Percentiles rank a stretch among this genome's conserved stretches.
These are phyloP conservation scores for Microglena sp. DNA, from an alignment of 139 green algal genomes.

Conservation along the genomic window DNA sequence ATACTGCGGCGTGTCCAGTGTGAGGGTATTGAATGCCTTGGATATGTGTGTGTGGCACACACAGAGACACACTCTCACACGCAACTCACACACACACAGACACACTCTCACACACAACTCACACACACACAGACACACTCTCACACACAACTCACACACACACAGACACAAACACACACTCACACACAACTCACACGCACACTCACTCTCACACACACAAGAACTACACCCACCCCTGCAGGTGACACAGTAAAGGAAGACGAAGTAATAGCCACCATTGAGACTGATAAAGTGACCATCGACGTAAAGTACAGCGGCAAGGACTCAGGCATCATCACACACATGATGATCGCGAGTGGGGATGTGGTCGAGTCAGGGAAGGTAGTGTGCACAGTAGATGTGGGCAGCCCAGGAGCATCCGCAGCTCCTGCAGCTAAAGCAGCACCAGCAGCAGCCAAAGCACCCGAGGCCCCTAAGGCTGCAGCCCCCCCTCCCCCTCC, in stretches of 20 bases:
- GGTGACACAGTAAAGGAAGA: slow-evolving; percentile 81
- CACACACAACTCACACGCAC: too few relatives aligned
- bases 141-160: too few relatives aligned
- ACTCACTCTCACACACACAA: too few relatives aligned
- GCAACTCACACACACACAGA: too few relatives aligned
- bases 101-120: too few relatives aligned
- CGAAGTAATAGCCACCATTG: slow-evolving; percentile 93
- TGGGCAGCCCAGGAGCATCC: neutral
- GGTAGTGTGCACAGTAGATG: slow-evolving; percentile 59
- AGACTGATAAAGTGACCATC: slow-evolving; percentile 97
- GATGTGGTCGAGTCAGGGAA: slow-evolving; percentile 87
- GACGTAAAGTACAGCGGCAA: slow-evolving; percentile 73
- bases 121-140: too few relatives aligned
- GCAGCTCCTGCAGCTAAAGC: neutral
- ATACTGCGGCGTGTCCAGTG: too few relatives aligned
- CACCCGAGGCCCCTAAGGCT: neutral
- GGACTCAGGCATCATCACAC: slow-evolving; percentile 40
- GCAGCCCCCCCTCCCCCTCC: neutral
- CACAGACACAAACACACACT: too few relatives aligned
- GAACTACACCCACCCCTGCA: too few relatives aligned
- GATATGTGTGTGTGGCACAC: too few relatives aligned
- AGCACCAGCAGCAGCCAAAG: slow-evolving; percentile 13
- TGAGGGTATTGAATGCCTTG: too few relatives aligned
- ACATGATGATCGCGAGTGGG: slow-evolving; percentile 58
- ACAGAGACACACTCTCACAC: too few relatives aligned